Evolutionary conservation across 2,329 filamentous ascomycete genomes (phyloP).

Genomic region (Escovopsis sp.): DNA sequence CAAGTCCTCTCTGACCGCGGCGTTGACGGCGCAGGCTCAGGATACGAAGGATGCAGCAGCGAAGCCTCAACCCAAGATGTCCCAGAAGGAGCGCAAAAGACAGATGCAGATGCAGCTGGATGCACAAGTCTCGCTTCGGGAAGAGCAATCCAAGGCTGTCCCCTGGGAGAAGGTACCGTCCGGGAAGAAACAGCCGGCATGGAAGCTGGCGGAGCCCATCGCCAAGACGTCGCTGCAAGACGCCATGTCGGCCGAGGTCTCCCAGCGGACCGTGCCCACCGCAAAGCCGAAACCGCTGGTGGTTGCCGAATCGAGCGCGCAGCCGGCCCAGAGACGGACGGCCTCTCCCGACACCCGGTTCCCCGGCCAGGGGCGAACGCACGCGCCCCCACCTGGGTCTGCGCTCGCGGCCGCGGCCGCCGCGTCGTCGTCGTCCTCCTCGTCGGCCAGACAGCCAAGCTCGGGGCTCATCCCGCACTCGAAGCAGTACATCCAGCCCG

Average conservation of each 20-base stretch:
- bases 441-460: constrained; percentile 15
- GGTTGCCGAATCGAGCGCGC: constrained; percentile 24
- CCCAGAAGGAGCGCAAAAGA: constrained; percentile 84
- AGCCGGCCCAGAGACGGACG: constrained; percentile 30
- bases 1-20: constrained; percentile 38
- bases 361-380: constrained; percentile 37
- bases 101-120: constrained; percentile 53
- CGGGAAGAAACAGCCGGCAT: constrained; percentile 39
- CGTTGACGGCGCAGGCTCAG: constrained; percentile 38
- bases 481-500: constrained; percentile 41
- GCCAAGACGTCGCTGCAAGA: constrained; percentile 37
- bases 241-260: constrained; percentile 22
- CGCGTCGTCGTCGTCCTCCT: no score
- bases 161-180: constrained; percentile 30
- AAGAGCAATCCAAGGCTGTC: constrained; percentile 16
- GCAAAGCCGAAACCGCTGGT: constrained; percentile 26
- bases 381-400: constrained; percentile 5
- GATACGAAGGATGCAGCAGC: constrained; percentile 26
- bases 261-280: constrained; percentile 13
- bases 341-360: constrained; percentile 50
- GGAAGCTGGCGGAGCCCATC: constrained; percentile 44
- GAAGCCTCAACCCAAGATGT: constrained; percentile 46
- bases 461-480: constrained; percentile 42
- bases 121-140: constrained; percentile 25
- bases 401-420: constrained; percentile 7